These are phyloP conservation scores for Urtica urens DNA, from an alignment of 306 rosid genomes.

Conservation along the genomic window DNA sequence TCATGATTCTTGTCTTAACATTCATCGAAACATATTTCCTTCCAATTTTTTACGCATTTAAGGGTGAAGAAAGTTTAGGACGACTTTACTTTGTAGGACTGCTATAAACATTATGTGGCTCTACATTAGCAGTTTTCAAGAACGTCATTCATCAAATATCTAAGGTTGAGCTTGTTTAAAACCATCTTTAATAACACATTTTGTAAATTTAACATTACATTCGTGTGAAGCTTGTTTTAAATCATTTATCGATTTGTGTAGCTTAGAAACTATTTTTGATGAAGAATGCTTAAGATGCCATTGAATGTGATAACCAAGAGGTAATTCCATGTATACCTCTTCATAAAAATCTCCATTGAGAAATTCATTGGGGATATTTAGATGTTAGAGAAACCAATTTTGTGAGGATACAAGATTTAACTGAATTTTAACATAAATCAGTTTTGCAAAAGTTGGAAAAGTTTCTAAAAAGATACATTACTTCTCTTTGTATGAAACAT, in stretches of 20 bases:
- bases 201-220: not conserved
- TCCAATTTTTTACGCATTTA: too few species aligned
- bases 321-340: not conserved
- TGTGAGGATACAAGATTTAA: not conserved
- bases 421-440: not conserved
- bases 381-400: too few species aligned
- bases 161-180: not conserved
- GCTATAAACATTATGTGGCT: too few species aligned
- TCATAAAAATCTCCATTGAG: not conserved
- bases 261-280: not conserved
- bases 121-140: too few species aligned
- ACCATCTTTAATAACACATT: not conserved
- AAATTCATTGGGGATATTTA: too few species aligned
- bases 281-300: not conserved
- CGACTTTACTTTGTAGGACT: too few species aligned
- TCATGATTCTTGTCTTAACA: too few species aligned
- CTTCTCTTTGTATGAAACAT: not conserved
- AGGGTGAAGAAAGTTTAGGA: too few species aligned
- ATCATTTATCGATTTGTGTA: not conserved
- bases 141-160: too few species aligned
- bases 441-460: not conserved
- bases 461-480: not conserved
- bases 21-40: too few species aligned
- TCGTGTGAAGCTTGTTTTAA: not conserved
- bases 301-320: not conserved